Percentiles rank a stretch among this genome's conserved stretches.
These are phyloP conservation scores for Neobulgaria alba DNA, from an alignment of 2,329 filamentous ascomycete genomes.

Conservation along the genomic window DNA sequence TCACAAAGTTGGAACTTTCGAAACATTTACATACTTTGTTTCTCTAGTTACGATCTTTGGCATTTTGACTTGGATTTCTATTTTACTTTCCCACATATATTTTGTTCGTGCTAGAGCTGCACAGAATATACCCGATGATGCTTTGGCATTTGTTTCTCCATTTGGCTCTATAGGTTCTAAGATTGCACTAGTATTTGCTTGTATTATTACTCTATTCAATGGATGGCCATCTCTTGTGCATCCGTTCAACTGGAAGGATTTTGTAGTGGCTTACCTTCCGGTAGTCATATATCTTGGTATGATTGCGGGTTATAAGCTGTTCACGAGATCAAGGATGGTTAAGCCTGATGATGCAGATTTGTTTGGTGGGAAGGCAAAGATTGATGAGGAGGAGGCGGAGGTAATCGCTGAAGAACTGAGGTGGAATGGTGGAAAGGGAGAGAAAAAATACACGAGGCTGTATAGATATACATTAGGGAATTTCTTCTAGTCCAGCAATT, in stretches of 20 bases:
- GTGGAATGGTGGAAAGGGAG: conserved; percentile 10
- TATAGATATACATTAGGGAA: conserved; percentile 20
- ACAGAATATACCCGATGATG: conserved; percentile 47
- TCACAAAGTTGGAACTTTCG: conserved; percentile 46
- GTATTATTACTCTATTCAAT: conserved; percentile 71
- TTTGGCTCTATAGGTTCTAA: conserved; percentile 65
- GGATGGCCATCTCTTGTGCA: conserved; percentile 68
- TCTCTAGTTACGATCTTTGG: conserved; percentile 46
- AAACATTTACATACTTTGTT: conserved; percentile 64
- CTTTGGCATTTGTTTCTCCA: conserved; percentile 59
- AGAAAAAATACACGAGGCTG: conserved; percentile 12
- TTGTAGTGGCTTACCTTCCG: conserved; percentile 55
- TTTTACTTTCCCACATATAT: conserved; percentile 58
- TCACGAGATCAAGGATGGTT: conserved; percentile 36
- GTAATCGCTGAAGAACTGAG: conserved; percentile 19
- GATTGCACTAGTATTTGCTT: conserved; percentile 60
- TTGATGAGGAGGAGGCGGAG: conserved; percentile 49
- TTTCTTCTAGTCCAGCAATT: too few species aligned
- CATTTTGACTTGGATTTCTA: conserved; percentile 28
- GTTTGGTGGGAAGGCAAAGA: conserved; percentile 48
- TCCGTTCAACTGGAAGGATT: conserved; percentile 55
- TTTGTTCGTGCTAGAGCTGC: conserved; percentile 56
- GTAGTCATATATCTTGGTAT: conserved; percentile 54
- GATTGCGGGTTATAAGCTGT: conserved; percentile 47
- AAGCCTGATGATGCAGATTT: conserved; percentile 45